Percentiles rank a stretch among this genome's conserved stretches.
phyloP scores from a whole-genome alignment of 257 asterid genomes.

The Petrea volubilis region DNA sequence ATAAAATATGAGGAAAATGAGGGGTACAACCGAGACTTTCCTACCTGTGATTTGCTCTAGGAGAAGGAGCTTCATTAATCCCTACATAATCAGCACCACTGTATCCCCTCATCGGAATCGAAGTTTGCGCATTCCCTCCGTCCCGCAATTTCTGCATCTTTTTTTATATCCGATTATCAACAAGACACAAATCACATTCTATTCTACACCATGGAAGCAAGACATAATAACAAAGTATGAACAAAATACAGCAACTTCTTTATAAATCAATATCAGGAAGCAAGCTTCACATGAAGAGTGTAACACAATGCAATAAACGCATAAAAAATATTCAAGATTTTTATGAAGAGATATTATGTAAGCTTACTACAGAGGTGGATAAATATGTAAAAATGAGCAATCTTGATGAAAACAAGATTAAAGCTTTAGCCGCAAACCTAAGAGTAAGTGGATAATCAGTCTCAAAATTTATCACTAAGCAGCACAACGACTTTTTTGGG shows the following conservation, averaged over 20 bases:
- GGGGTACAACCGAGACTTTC: conserved; percentile 54
- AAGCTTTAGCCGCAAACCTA: too few species aligned
- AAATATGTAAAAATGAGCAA: too few species aligned
- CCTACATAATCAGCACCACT: conserved; percentile 34
- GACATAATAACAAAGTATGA: not conserved
- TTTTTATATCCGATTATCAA: conserved; percentile 16
- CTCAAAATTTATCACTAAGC: too few species aligned
- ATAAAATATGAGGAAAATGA: conserved; percentile 62
- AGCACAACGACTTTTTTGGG: too few species aligned
- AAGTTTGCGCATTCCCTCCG: conserved; percentile 25
- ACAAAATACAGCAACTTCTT: not conserved
- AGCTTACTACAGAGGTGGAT: too few species aligned
- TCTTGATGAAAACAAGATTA: too few species aligned
- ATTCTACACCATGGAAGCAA: not conserved
- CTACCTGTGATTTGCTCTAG: conserved; percentile 31
- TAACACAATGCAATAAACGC: too few species aligned
- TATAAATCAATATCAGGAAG: not conserved
- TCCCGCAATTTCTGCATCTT: conserved; percentile 53
- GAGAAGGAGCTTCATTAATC: conserved; percentile 31
- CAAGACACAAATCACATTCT: not conserved
- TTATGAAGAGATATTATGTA: too few species aligned
- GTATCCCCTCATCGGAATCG: conserved; percentile 36
- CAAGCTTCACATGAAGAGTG: too few species aligned
- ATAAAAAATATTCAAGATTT: too few species aligned
- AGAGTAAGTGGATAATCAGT: too few species aligned